These are phyloP conservation scores for Pittosporum tobira DNA, from an alignment of 129 eudicot species.

Conservation along the genomic window DNA sequence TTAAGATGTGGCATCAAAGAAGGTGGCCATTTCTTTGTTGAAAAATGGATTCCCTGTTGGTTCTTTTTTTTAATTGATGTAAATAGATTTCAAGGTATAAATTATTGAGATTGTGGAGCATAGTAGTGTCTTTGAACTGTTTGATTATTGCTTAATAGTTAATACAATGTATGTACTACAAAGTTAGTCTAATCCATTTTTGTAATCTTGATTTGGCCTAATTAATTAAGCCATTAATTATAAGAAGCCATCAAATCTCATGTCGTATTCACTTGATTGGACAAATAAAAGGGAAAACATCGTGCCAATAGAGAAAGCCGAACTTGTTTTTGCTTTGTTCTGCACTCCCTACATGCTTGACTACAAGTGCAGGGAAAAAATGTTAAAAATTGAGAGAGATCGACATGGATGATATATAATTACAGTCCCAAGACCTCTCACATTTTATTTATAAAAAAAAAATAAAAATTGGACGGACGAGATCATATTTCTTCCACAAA, in stretches of 20 bases:
- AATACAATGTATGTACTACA: background rate
- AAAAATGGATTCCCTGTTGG: background rate
- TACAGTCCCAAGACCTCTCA: no score
- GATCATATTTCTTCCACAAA: no score
- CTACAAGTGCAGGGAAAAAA: no score
- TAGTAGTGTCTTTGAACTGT: slow-evolving; percentile 1
- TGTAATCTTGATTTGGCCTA: slow-evolving; percentile 3
- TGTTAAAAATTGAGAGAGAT: no score
- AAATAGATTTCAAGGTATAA: background rate
- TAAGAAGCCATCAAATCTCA: slow-evolving; percentile 13
- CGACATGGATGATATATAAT: no score
- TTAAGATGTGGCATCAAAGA: background rate
- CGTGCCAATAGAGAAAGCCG: slow-evolving; percentile 12
- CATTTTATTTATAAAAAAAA: no score
- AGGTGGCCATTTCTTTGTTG: background rate
- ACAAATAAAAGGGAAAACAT: background rate
- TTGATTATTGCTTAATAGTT: no score
- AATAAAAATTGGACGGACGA: no score
- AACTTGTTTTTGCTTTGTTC: slow-evolving; percentile 9
- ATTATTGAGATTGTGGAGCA: background rate
- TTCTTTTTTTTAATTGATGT: no score
- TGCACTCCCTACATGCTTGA: slow-evolving; percentile 8
- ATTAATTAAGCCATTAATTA: background rate
- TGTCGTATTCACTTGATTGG: slow-evolving; percentile 4
- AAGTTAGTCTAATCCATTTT: background rate